A percentile compares a stretch with the other conserved stretches of the same genome.
Evolutionary conservation across 495 filamentous ascomycete genomes (phyloP).

Genomic region (Lepraria neglecta): DNA sequence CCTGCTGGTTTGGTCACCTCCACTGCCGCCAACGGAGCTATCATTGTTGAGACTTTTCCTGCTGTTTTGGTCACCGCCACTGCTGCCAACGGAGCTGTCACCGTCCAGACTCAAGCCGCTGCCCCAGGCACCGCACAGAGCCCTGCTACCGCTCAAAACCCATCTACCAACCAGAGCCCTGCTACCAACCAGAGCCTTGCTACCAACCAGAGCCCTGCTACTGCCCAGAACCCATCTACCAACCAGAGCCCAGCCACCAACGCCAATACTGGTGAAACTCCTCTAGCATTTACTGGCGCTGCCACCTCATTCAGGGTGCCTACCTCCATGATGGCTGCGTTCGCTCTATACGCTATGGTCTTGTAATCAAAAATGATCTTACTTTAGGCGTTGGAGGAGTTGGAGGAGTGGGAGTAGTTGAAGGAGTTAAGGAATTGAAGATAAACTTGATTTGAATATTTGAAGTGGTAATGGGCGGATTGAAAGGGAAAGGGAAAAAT

Average conservation of each 20-base stretch:
- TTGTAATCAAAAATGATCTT: neutral
- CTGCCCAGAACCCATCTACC: neutral
- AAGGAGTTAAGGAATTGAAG: too few relatives aligned
- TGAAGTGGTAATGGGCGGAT: slow-evolving; percentile 1
- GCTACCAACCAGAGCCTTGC: neutral
- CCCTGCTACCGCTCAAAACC: neutral
- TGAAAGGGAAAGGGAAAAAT: neutral
- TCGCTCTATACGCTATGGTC: neutral
- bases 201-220: neutral
- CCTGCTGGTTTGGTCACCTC: neutral
- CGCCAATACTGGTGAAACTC: neutral
- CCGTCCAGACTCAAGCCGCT: neutral
- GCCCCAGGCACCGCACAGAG: slow-evolving; percentile 2
- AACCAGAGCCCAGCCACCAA: neutral
- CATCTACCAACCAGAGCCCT: neutral
- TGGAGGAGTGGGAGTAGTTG: too few relatives aligned
- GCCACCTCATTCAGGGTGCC: slow-evolving; percentile 12
- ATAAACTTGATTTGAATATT: too few relatives aligned
- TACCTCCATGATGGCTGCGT: neutral
- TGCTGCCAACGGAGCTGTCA: neutral
- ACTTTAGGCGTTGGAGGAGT: neutral
- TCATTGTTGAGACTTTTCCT: neutral
- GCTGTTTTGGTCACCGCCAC: neutral
- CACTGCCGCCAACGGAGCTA: neutral
- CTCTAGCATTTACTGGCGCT: slow-evolving; percentile 9